Conservation (phyloP, 805 yeast species). For the Naumovozyma baii region DNA sequence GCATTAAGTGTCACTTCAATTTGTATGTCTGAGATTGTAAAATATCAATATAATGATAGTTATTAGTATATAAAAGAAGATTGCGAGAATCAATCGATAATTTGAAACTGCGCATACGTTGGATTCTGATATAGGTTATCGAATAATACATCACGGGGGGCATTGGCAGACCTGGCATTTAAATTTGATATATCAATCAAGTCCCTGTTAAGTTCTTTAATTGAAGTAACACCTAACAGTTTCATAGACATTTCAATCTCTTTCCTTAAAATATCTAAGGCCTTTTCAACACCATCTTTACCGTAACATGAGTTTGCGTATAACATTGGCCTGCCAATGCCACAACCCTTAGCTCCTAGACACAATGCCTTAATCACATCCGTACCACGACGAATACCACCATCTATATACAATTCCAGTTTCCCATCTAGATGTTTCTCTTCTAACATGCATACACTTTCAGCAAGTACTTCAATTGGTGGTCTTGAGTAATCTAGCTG, state of each 20-base stretch:
- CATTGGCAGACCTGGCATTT: slow-evolving; percentile 32
- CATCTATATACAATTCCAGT: slow-evolving; percentile 54
- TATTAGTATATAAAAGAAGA: no score
- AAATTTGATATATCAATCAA: slow-evolving; percentile 49
- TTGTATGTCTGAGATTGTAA: no score
- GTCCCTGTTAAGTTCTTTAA: slow-evolving; percentile 50
- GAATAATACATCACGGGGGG: slow-evolving; percentile 49
- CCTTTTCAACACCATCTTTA: slow-evolving; percentile 51
- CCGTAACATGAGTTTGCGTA: slow-evolving; percentile 59
- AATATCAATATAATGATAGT: no score
- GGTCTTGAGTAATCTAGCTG: slow-evolving; percentile 79
- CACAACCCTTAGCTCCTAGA: slow-evolving; percentile 63
- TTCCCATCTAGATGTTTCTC: slow-evolving; percentile 38
- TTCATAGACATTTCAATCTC: slow-evolving; percentile 75
- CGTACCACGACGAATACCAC: slow-evolving; percentile 62
- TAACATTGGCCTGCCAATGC: slow-evolving; percentile 57
- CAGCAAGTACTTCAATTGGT: slow-evolving; percentile 65
- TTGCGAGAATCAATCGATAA: no score
- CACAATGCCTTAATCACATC: slow-evolving; percentile 59
- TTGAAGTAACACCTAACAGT: slow-evolving; percentile 56
- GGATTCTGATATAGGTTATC: slow-evolving; percentile 48
- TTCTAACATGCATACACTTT: slow-evolving; percentile 46
- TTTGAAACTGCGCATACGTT: slow-evolving; percentile 32
- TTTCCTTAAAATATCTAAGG: slow-evolving; percentile 52
- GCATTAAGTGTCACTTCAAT: no score